Base-by-base conservation (phyloP, 192 early-diverging fungal species). In the Obelidium mucronatum region DNA sequence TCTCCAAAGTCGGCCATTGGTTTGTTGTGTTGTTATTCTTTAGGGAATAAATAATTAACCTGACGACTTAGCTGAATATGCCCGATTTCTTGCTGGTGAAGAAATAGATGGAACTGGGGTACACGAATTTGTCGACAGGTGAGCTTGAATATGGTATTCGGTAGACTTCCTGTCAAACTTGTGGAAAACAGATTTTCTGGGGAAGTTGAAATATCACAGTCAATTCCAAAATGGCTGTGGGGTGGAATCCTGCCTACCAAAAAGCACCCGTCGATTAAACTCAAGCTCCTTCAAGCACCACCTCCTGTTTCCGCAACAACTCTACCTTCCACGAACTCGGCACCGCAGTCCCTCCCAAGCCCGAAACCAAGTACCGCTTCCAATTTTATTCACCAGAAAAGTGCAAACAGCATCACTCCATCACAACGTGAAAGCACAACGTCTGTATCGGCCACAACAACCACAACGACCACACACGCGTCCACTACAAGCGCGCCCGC, bases 41-140 rank as follows among this genome's bases (percentile, higher is more conserved):
- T 22, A 22, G 22, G 55, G 8, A 51, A 22, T 22, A 13, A 13
- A 8, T 51, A 22, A 51, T 51, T 51, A 13, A 8, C 48, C 48
- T 22, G 8, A 13, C 48, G n/a, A 8, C 22, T 17, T 51, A 37
- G 74, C 53, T 19, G 59, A 85, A 68, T 56, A 79, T 33, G 53
- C 78, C n/a, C 69, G 81, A 31, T 88, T 78, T 70, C 40, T 79
- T 31, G 76, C 72, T 30, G 72, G 78, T 42, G 85, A 88, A 53
- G 81, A 74, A 40, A 74, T 89, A 4, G 84, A 91, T 30, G 85
- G 87, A 22, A 83, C 89, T 5, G 94, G 93, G 69, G 92, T 90
- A 54, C 83, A 83, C 22, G 91, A 91, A 70, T 94, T 94, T 85
- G 84, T 94, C 1, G 92, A 92, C 82, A 24, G 72, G 56, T 68